Percentiles rank a stretch among this genome's conserved stretches.
Evolutionary conservation across 768 basidiomycete genomes (phyloP).

Genomic region (Thelephora ganbajun): DNA sequence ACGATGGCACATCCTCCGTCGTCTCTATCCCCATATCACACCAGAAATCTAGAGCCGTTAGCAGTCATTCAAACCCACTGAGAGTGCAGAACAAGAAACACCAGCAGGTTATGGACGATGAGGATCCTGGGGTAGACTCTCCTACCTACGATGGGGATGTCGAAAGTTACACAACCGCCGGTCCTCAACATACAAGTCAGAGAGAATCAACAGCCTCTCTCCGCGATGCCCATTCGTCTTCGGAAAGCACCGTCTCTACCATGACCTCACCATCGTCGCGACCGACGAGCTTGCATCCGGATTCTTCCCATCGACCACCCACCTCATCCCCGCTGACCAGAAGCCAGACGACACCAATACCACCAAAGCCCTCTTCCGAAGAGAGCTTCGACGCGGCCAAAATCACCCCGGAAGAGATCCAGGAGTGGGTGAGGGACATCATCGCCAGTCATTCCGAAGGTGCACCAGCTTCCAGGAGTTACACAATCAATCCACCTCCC

Average conservation of each 20-base stretch:
- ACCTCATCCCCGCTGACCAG: conserved; percentile 8
- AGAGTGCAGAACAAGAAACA: conserved; percentile 11
- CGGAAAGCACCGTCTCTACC: conserved; percentile 11
- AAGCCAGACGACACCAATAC: background rate
- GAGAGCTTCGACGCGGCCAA: conserved; percentile 46
- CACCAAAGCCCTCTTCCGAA: conserved; percentile 9
- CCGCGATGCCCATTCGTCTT: conserved; percentile 12
- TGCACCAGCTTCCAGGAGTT: conserved; percentile 21
- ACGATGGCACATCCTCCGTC: conserved; percentile 45
- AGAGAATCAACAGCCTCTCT: conserved; percentile 8
- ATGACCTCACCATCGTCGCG: conserved; percentile 3
- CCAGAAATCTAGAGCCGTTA: conserved; percentile 3
- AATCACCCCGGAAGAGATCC: conserved; percentile 67
- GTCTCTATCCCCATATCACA: conserved; percentile 25
- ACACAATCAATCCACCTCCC: conserved; percentile 82
- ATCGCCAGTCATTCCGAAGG: conserved; percentile 57
- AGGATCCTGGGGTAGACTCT: conserved; percentile 68
- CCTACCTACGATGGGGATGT: conserved; percentile 88
- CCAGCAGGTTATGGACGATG: conserved; percentile 52
- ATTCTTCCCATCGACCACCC: conserved; percentile 6
- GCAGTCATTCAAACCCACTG: conserved; percentile 9
- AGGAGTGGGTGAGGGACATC: conserved; percentile 57
- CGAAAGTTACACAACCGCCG: conserved; percentile 60
- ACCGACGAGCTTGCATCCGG: conserved; percentile 3
- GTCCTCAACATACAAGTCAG: conserved; percentile 26